These are phyloP conservation scores for Rhodotorula sp. DNA, from an alignment of 1,284 basidiomycete species.

Conservation along the genomic window DNA sequence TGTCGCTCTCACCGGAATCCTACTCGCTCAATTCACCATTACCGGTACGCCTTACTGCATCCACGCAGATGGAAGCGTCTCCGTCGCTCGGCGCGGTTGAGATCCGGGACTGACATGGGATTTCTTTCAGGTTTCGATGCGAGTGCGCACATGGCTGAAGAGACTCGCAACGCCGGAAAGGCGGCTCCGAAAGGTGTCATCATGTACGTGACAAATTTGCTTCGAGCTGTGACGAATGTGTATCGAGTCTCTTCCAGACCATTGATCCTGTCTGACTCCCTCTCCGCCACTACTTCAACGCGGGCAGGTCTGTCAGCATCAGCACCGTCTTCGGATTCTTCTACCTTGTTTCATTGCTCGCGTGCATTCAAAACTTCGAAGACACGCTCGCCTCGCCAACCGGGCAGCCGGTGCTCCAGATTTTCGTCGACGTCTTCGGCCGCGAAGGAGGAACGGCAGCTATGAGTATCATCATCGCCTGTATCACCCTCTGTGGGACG, in stretches of 20 bases:
- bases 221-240: no score
- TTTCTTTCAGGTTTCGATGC: conserved; percentile 33
- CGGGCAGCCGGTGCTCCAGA: conserved; percentile 70
- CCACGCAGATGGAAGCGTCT: not conserved
- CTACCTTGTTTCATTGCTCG: conserved; percentile 66
- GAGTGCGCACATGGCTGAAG: conserved; percentile 65
- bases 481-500: conserved; percentile 67
- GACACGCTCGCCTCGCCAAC: conserved; percentile 57
- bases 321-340: conserved; percentile 65
- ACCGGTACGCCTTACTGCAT: conserved; percentile 56
- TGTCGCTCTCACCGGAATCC: conserved; percentile 65
- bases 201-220: conserved; percentile 7
- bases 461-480: conserved; percentile 61
- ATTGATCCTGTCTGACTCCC: conserved; percentile 62
- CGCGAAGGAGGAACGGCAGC: conserved; percentile 56
- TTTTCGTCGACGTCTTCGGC: conserved; percentile 71
- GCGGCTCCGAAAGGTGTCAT: conserved; percentile 44
- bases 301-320: conserved; percentile 57
- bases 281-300: conserved; percentile 54
- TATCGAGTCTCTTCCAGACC: conserved; percentile 52
- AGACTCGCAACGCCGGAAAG: conserved; percentile 63
- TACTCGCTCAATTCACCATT: conserved; percentile 59
- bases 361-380: conserved; percentile 66
- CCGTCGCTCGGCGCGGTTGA: not conserved
- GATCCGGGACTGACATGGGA: not conserved